phyloP scores from a whole-genome alignment of 805 yeast species.

The Schwanniomyces polymorphus region DNA sequence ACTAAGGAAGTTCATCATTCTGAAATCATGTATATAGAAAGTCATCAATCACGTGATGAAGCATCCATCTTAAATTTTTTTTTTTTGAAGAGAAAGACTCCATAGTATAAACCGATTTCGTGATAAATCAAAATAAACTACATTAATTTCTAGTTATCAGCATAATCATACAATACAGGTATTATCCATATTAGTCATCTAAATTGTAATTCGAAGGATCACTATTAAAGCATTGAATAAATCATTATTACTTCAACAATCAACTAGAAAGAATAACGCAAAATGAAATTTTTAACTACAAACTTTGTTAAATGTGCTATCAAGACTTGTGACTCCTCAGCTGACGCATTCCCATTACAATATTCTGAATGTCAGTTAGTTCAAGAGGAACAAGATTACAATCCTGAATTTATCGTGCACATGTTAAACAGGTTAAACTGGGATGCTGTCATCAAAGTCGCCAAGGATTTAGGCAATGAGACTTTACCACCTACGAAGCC shows the following conservation, averaged over 20 bases:
- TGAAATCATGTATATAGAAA: not conserved
- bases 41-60: slow-evolving; percentile 2
- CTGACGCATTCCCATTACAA: slow-evolving; percentile 77
- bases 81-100: not conserved
- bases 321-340: slow-evolving; percentile 71
- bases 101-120: not conserved
- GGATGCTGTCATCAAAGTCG: slow-evolving; percentile 78
- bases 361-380: slow-evolving; percentile 68
- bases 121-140: not conserved
- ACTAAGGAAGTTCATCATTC: not conserved
- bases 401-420: slow-evolving; percentile 74
- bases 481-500: slow-evolving; percentile 65
- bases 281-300: slow-evolving; percentile 92
- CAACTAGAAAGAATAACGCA: not conserved
- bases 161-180: not conserved
- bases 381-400: slow-evolving; percentile 78
- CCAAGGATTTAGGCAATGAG: slow-evolving; percentile 64
- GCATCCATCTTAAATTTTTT: slow-evolving; percentile 1
- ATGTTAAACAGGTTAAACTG: slow-evolving; percentile 85
- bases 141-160: not conserved
- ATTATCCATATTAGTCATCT: too few relatives aligned
- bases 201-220: too few relatives aligned
- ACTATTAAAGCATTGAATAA: not conserved
- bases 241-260: not conserved
- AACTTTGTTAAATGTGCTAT: slow-evolving; percentile 95